Evolutionary conservation across 108 stramenopile species (phyloP).

Genomic region (Fragilariopsis cylindrus): DNA sequence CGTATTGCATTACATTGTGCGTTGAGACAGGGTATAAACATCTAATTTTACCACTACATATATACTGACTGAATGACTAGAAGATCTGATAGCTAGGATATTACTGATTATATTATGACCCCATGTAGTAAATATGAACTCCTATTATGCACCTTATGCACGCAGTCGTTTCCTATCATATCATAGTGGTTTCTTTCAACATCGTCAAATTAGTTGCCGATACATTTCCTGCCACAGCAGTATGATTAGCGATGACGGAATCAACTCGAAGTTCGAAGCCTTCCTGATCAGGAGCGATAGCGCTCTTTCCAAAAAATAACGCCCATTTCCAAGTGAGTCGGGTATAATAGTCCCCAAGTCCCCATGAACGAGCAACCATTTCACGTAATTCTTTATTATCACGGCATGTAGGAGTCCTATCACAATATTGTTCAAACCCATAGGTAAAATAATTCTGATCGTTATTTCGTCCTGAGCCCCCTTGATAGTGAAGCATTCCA

Average conservation of each 20-base stretch:
- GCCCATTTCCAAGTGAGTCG: constrained; percentile 5
- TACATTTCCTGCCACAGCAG: no score
- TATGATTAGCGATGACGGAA: no score
- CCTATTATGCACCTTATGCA: no score
- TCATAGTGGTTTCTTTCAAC: no score
- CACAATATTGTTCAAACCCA: constrained; percentile 3
- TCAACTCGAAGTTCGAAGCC: neutral
- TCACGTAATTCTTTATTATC: neutral
- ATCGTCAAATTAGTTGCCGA: no score
- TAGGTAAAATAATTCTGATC: neutral
- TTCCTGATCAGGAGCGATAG: neutral
- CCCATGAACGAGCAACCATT: neutral
- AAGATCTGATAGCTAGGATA: neutral
- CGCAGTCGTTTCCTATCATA: no score
- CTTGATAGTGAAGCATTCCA: constrained; percentile 11
- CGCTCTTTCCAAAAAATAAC: neutral
- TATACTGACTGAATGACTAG: neutral
- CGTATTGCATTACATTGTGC: neutral
- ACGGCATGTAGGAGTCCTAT: neutral
- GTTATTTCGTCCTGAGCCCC: neutral
- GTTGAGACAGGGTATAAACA: neutral
- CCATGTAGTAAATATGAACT: no score
- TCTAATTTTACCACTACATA: neutral
- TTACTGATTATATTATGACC: no score
- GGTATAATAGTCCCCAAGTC: constrained; percentile 2